These are phyloP conservation scores for Pseudisothecium myosuroides DNA, from an alignment of 225 moss, liverwort and hornwort genomes.

Conservation along the genomic window DNA sequence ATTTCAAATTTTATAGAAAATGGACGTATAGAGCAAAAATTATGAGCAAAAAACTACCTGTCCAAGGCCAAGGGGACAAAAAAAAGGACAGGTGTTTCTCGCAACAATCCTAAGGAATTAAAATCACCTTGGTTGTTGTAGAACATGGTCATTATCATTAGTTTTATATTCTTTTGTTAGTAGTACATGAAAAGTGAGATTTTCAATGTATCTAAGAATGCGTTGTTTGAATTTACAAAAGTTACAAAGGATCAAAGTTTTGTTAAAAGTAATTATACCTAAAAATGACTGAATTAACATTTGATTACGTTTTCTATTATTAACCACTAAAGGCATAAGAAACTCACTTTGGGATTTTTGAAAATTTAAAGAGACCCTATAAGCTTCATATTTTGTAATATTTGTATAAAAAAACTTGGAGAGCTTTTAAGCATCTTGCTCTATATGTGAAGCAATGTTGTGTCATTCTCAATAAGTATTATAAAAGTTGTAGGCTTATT, in stretches of 20 bases:
- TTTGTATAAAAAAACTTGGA: not conserved
- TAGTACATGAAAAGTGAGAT: not conserved
- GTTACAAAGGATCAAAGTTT: not conserved
- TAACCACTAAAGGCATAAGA: not conserved
- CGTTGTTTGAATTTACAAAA: not conserved
- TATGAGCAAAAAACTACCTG: too few relatives aligned
- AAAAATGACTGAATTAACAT: not conserved
- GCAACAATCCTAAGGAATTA: too few relatives aligned
- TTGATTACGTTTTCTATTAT: not conserved
- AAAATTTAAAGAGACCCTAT: not conserved
- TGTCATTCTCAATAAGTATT: not conserved
- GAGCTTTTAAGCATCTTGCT: not conserved
- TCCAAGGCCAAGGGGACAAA: too few relatives aligned
- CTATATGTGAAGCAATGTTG: not conserved
- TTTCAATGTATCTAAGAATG: not conserved
- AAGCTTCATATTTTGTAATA: not conserved
- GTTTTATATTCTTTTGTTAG: not conserved
- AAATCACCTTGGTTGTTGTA: not conserved
- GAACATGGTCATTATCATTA: not conserved
- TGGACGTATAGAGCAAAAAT: too few relatives aligned
- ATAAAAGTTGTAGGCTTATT: not conserved
- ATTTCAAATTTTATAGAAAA: too few relatives aligned
- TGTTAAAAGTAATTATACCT: not conserved
- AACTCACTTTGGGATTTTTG: not conserved
- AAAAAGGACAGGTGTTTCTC: too few relatives aligned